phyloP scores from a whole-genome alignment of 2,329 filamentous ascomycete genomes.

The Fusarium nurragi region DNA sequence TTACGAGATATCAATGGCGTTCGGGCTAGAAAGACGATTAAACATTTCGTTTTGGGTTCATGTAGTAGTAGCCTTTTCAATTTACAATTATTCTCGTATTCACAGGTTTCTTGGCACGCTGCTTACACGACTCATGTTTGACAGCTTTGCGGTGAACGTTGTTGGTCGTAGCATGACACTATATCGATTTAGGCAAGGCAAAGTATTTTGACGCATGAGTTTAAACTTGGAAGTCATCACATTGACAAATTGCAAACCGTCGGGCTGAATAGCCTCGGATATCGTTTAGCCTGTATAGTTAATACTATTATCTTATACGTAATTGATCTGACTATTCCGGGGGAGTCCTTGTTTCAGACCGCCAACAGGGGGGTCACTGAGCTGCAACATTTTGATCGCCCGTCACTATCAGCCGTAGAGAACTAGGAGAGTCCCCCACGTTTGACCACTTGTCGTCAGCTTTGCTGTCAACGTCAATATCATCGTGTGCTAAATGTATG shows the following conservation, averaged over 20 bases:
- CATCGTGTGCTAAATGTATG: background rate
- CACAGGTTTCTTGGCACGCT: background rate
- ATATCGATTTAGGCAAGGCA: slow-evolving; percentile 5
- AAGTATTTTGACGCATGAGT: background rate
- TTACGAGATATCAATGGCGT: slow-evolving; percentile 41
- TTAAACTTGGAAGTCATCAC: background rate
- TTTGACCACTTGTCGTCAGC: background rate
- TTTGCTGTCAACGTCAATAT: slow-evolving; percentile 1
- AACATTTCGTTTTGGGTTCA: slow-evolving; percentile 14
- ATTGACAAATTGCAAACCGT: background rate
- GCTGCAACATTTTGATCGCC: slow-evolving; percentile 24
- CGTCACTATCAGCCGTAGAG: slow-evolving; percentile 30
- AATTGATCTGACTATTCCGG: background rate
- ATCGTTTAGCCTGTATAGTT: slow-evolving; percentile 5
- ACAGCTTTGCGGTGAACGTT: slow-evolving; percentile 2
- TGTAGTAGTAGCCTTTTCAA: slow-evolving; percentile 22
- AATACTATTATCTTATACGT: background rate
- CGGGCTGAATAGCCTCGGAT: background rate
- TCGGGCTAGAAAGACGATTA: slow-evolving; percentile 44
- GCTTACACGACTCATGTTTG: slow-evolving; percentile 8
- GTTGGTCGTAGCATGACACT: slow-evolving; percentile 9
- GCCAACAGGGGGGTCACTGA: slow-evolving; percentile 7
- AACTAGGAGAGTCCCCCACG: background rate
- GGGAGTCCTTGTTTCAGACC: background rate
- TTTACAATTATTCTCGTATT: slow-evolving; percentile 1